Evolutionary conservation across 148 eudicot genomes (phyloP).

Genomic region (Rhododendron henanense): DNA sequence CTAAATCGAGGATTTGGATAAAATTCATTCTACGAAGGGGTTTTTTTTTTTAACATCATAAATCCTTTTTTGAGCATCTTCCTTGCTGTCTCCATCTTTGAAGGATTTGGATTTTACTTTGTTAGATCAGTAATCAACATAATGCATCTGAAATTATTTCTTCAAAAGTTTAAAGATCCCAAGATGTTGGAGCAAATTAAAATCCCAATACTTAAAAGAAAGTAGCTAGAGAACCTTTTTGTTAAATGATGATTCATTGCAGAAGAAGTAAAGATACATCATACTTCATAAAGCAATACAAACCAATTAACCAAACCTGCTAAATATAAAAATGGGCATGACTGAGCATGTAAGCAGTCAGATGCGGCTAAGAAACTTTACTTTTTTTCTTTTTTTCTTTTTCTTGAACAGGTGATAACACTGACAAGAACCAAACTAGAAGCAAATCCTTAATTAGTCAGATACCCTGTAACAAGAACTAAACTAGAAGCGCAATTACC

Average conservation of each 20-base stretch:
- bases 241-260: too few species aligned
- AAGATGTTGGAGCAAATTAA: neutral
- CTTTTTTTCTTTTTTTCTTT: neutral
- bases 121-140: neutral
- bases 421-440: neutral
- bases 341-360: neutral
- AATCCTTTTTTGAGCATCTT: neutral
- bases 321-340: neutral
- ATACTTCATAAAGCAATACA: neutral
- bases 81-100: neutral
- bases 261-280: neutral
- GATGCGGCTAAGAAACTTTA: neutral
- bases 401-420: too few species aligned
- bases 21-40: neutral
- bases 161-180: neutral
- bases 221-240: neutral
- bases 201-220: neutral
- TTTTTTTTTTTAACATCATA: neutral
- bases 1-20: neutral
- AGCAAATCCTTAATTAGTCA: neutral
- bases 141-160: neutral
- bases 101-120: neutral
- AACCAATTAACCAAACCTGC: neutral
- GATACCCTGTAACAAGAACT: too few species aligned
- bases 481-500: neutral